phyloP scores from a whole-genome alignment of 768 basidiomycete species.

The Rhizopogon sp. region DNA sequence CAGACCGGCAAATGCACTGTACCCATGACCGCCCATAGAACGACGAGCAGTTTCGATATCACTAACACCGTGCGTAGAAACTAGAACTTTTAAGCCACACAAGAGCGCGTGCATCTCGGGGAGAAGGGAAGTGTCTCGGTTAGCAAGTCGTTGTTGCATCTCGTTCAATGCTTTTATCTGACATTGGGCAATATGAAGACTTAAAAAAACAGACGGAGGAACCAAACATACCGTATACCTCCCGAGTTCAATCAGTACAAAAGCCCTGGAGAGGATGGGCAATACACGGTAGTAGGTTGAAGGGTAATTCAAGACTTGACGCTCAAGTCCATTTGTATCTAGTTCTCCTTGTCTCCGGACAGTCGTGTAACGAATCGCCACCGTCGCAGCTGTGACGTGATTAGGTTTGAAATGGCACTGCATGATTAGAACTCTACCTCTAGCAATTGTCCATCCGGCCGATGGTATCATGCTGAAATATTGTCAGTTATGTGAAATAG shows the following conservation, averaged over 20 bases:
- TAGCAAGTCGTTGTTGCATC: conserved; percentile 43
- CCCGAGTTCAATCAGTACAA: conserved; percentile 65
- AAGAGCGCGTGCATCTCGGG: conserved; percentile 69
- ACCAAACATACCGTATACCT: conserved; percentile 43
- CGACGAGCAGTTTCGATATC: conserved; percentile 64
- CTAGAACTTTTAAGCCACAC: conserved; percentile 63
- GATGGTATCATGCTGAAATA: conserved; percentile 52
- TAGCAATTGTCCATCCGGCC: conserved; percentile 62
- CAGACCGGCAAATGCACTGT: conserved; percentile 62
- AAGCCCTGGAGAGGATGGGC: conserved; percentile 63
- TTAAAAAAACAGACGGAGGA: background rate
- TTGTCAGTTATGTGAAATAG: background rate
- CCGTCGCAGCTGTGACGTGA: conserved; percentile 40
- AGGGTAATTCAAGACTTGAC: conserved; percentile 68
- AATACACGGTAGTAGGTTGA: conserved; percentile 68
- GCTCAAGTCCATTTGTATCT: conserved; percentile 50
- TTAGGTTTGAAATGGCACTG: background rate
- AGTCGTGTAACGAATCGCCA: conserved; percentile 67
- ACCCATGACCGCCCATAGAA: conserved; percentile 76
- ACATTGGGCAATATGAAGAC: background rate
- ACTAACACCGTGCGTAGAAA: conserved; percentile 43
- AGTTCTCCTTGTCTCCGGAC: conserved; percentile 64
- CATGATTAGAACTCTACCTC: conserved; percentile 35
- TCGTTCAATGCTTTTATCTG: conserved; percentile 47
- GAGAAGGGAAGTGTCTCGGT: conserved; percentile 58